phyloP scores from a whole-genome alignment of 139 green algal genomes.

The Ettlia oleoabundans region DNA sequence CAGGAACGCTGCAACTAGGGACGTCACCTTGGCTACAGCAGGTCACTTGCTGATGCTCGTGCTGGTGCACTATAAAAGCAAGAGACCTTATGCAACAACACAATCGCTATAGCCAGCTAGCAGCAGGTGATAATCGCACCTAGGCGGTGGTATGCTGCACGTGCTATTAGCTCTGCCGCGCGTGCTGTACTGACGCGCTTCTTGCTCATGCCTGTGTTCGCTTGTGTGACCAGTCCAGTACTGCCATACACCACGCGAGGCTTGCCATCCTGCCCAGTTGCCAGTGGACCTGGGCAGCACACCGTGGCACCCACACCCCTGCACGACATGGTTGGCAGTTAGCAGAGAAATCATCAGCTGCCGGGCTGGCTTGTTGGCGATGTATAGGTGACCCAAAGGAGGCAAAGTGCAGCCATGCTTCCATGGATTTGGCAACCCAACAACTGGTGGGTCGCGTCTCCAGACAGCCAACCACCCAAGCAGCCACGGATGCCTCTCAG shows the following conservation, averaged over 20 bases:
- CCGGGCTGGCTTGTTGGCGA: no score
- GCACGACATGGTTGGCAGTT: background rate
- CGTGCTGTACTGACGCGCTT: conserved; percentile 44
- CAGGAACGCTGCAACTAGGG: no score
- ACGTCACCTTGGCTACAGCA: no score
- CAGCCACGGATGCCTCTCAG: no score
- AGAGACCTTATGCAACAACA: background rate
- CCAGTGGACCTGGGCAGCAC: conserved; percentile 79
- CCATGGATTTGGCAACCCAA: no score
- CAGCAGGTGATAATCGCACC: conserved; percentile 77
- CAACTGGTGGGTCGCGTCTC: no score
- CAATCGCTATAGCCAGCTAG: conserved; percentile 64
- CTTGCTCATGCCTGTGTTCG: conserved; percentile 31
- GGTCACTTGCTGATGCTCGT: no score
- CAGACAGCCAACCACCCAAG: no score
- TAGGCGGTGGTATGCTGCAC: conserved; percentile 69
- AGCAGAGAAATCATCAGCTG: no score
- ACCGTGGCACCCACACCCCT: conserved; percentile 78
- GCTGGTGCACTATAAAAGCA: background rate
- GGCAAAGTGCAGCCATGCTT: no score
- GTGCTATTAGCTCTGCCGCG: conserved; percentile 68
- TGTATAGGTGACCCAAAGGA: no score
- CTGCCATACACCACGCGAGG: conserved; percentile 68
- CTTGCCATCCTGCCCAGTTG: conserved; percentile 32
- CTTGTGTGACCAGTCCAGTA: conserved; percentile 52